phyloP scores from a whole-genome alignment of 169 alveolate genomes.

The Sarcocystis neurona region DNA sequence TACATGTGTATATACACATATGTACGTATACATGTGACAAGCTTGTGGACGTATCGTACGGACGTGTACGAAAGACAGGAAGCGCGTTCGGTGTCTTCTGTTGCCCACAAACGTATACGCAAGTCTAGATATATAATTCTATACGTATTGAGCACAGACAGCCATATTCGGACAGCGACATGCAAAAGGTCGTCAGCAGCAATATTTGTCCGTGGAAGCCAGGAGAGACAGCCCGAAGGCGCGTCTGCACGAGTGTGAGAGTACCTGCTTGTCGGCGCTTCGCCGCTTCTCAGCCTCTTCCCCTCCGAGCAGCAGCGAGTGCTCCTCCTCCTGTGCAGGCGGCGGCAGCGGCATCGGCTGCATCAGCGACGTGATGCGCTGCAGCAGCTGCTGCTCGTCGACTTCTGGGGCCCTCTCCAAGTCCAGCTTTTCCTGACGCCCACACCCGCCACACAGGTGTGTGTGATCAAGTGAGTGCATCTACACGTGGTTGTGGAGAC shows the following conservation, averaged over 20 bases:
- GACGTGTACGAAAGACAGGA: not conserved
- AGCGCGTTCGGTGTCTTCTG: too few species aligned
- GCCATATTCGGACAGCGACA: not conserved
- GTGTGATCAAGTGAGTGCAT: not conserved
- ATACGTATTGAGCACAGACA: not conserved
- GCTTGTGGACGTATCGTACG: not conserved
- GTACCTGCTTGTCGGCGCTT: not conserved
- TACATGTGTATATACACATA: not conserved
- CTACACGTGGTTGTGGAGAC: not conserved
- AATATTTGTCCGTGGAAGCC: not conserved
- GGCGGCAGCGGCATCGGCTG: conserved; percentile 8
- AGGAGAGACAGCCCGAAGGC: not conserved
- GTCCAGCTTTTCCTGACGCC: conserved; percentile 1
- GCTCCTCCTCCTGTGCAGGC: conserved; percentile 17
- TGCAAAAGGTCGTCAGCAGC: not conserved
- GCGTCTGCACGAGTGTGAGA: not conserved
- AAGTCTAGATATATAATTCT: not conserved
- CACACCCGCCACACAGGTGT: not conserved
- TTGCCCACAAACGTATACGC: not conserved
- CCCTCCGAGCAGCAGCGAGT: conserved; percentile 42
- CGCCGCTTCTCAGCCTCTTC: not conserved
- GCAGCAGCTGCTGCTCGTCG: conserved; percentile 13
- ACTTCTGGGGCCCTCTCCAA: conserved; percentile 22
- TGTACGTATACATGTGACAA: not conserved
- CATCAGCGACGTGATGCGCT: conserved; percentile 30